Evolutionary conservation across 768 basidiomycete species (phyloP).

Genomic region (Agrocybe chaxingu): DNA sequence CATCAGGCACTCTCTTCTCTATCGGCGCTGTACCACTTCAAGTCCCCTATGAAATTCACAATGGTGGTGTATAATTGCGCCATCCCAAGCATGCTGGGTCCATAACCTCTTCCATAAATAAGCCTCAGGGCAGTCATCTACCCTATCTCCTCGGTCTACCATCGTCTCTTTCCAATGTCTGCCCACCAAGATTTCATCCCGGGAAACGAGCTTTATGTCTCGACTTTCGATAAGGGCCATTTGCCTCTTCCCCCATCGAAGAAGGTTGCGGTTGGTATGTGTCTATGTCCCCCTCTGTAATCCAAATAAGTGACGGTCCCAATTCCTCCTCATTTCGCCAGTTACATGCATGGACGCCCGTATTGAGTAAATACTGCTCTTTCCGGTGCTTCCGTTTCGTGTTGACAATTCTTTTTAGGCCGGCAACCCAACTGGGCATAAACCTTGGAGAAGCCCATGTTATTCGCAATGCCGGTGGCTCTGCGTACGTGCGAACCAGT

Average conservation of each 20-base stretch:
- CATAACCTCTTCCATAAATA: constrained; percentile 1
- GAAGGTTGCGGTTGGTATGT: constrained; percentile 28
- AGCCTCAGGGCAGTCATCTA: too few relatives aligned
- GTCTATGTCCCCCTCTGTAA: background rate
- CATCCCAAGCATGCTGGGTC: background rate
- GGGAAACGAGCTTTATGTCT: constrained; percentile 44
- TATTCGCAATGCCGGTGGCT: constrained; percentile 72
- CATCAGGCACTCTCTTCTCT: too few relatives aligned
- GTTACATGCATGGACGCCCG: constrained; percentile 78
- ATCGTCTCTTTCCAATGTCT: constrained; percentile 18
- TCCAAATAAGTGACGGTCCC: too few relatives aligned
- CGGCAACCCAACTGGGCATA: constrained; percentile 56
- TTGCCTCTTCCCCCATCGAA: constrained; percentile 33
- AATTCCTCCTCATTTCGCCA: constrained; percentile 13
- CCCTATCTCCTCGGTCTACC: too few relatives aligned
- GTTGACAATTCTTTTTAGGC: constrained; percentile 28
- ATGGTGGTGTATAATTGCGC: constrained; percentile 3
- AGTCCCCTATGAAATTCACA: too few relatives aligned
- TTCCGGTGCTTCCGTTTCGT: background rate
- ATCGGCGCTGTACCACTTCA: too few relatives aligned
- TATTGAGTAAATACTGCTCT: constrained; percentile 44
- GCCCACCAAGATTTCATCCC: constrained; percentile 30
- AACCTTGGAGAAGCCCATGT: constrained; percentile 69
- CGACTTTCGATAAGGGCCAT: constrained; percentile 40
- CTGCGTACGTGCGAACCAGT: constrained; percentile 40